These are phyloP conservation scores for Dionaea muscipula DNA, from an alignment of 179 eudicot species.

Conservation along the genomic window DNA sequence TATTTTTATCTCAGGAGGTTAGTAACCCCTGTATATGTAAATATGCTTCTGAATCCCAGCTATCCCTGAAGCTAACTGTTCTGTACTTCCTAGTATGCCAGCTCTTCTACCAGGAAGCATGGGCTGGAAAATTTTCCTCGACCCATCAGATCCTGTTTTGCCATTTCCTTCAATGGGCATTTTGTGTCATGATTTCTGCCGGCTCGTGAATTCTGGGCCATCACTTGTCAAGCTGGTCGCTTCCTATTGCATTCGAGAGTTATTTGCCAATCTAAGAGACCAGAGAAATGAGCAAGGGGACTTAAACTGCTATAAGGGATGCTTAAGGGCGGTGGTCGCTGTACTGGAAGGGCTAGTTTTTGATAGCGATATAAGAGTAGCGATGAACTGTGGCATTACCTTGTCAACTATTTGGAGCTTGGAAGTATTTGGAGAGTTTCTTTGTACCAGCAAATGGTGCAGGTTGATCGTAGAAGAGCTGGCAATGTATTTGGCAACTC, in stretches of 20 bases:
- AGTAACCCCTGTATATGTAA: slow-evolving; percentile 3
- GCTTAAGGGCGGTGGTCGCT: slow-evolving; percentile 43
- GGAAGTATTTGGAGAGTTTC: slow-evolving; percentile 27
- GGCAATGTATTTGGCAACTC: slow-evolving; percentile 59
- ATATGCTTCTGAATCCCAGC: not conserved
- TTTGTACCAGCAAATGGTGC: slow-evolving; percentile 49
- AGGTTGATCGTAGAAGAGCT: slow-evolving; percentile 76
- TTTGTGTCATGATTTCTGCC: slow-evolving; percentile 59
- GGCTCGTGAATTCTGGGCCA: slow-evolving; percentile 66
- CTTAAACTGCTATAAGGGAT: slow-evolving; percentile 23
- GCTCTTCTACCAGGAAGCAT: slow-evolving; percentile 51
- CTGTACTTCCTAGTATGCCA: slow-evolving; percentile 31
- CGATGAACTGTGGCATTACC: slow-evolving; percentile 55
- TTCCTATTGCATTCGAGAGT: slow-evolving; percentile 64
- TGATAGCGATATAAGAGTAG: slow-evolving; percentile 36
- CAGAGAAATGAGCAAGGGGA: slow-evolving; percentile 23
- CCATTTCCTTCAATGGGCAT: slow-evolving; percentile 38
- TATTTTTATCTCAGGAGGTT: slow-evolving; percentile 65
- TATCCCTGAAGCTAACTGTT: slow-evolving; percentile 7
- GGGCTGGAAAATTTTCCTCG: slow-evolving; percentile 39
- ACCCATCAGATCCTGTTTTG: slow-evolving; percentile 18
- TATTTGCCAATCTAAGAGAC: slow-evolving; percentile 42
- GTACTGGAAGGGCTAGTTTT: slow-evolving; percentile 62
- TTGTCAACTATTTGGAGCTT: slow-evolving; percentile 52
- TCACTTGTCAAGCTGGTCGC: slow-evolving; percentile 47